A percentile compares a stretch with the other conserved stretches of the same genome.
These are phyloP conservation scores for Mortierella sp. DNA, from an alignment of 371 early-diverging fungal genomes.

Conservation along the genomic window DNA sequence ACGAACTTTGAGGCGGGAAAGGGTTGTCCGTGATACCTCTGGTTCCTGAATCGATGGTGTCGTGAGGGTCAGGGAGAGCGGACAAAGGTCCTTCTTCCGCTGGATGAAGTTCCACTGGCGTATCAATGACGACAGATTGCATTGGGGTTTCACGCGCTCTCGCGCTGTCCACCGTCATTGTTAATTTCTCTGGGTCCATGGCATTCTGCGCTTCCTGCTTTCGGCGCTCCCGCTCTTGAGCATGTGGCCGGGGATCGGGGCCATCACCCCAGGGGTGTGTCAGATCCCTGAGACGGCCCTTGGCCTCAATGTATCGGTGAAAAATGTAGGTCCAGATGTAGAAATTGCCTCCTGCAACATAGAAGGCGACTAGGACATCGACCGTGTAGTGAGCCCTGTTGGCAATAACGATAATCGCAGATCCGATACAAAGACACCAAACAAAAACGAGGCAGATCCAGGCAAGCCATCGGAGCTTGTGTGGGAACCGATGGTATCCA, in stretches of 20 bases:
- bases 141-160: background rate
- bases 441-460: constrained; percentile 46
- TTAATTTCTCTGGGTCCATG: constrained; percentile 4
- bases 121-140: background rate
- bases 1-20: no score
- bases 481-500: constrained; percentile 47
- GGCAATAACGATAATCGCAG: constrained; percentile 62
- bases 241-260: constrained; percentile 33
- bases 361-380: constrained; percentile 66
- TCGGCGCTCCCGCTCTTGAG: constrained; percentile 6
- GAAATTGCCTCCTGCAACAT: constrained; percentile 61
- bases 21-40: no score
- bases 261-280: constrained; percentile 37
- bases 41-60: no score
- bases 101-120: no score
- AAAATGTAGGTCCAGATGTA: constrained; percentile 51
- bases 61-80: no score
- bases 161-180: no score
- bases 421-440: constrained; percentile 58
- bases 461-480: constrained; percentile 41
- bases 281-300: constrained; percentile 31
- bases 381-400: constrained; percentile 71
- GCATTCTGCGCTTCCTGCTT: background rate
- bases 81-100: no score
- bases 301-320: constrained; percentile 43